Evolutionary conservation across 2,329 filamentous ascomycete species (phyloP).

Genomic region (Juglanconis oblonga): DNA sequence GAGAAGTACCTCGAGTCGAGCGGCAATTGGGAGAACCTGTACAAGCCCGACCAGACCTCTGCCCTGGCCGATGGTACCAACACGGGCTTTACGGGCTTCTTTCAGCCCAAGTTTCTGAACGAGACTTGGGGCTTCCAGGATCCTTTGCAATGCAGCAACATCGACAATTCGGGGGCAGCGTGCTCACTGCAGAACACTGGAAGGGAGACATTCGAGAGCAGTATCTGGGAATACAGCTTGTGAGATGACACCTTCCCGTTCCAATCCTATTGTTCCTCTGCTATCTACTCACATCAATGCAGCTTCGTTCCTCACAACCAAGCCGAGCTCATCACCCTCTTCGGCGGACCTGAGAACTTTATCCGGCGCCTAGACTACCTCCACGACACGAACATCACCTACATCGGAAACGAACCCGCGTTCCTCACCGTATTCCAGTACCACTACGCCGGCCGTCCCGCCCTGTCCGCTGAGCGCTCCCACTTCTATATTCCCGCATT

Average conservation of each 20-base stretch:
- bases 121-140: slow-evolving; percentile 68
- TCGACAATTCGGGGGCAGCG: slow-evolving; percentile 47
- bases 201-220: slow-evolving; percentile 70
- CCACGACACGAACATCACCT: slow-evolving; percentile 61
- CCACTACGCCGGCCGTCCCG: slow-evolving; percentile 66
- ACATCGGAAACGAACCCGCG: slow-evolving; percentile 54
- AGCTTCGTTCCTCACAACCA: slow-evolving; percentile 55
- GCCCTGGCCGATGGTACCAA: slow-evolving; percentile 44
- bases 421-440: slow-evolving; percentile 67
- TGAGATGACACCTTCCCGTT: slow-evolving; percentile 27
- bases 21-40: slow-evolving; percentile 67
- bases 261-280: not conserved
- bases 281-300: not conserved
- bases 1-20: slow-evolving; percentile 59
- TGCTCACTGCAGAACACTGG: slow-evolving; percentile 61
- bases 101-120: slow-evolving; percentile 67
- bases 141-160: slow-evolving; percentile 59
- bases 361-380: slow-evolving; percentile 60
- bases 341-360: slow-evolving; percentile 59
- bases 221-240: slow-evolving; percentile 72
- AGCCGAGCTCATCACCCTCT: slow-evolving; percentile 51
- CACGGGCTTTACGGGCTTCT: slow-evolving; percentile 67
- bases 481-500: slow-evolving; percentile 65
- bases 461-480: slow-evolving; percentile 47
- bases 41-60: slow-evolving; percentile 57